Evolutionary conservation across 2,329 filamentous ascomycete species (phyloP), one percentile per base, ranked within the genome.

Genomic region (Leptographium flavum): DNA sequence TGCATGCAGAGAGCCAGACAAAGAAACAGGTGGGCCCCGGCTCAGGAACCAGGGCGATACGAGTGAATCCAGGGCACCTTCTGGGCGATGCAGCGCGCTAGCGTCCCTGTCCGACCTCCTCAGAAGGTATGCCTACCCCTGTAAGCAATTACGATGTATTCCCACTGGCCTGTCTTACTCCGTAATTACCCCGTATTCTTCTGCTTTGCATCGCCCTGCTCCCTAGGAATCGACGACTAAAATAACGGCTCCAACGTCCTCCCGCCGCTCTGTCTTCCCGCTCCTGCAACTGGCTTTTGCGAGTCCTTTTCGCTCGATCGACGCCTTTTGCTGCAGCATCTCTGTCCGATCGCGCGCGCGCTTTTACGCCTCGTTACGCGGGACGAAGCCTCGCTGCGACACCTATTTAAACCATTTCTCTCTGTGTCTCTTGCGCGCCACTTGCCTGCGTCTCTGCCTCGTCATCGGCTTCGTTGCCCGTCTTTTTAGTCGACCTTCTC

Each of bases 171-270:
- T 39, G 37, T 39, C 25, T 28, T 17, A 27, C 37, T 40, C 43
- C 37, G 43, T 45, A 45, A 45, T 45, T 45, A 45, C 43, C 42
- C 42, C 42, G 41, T 43, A 43, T 36, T 43, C 23, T 25, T 14
- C 32, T 17, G 23, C 15, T 9, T 23, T 17, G 11, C 17, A 8
- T 15, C 31, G 19, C 21, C 19, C 40, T 27, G n/a, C 41, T 13
- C 17, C n/a, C 41, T 17, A 22, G 22, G 22, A 25, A 40, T n/a
- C 21, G 41, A 43, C 21, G 46, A 36, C 25, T 27, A 33, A 21
- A 27, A 36, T 33, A 36, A 42, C 40, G 40, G 40, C 21, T 31
- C 40, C 30, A 42, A 42, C 40, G 40, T 36, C 21, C 39, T 5
- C 27, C 38, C 28, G 28, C 15, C n/a, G n/a, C 40, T 42, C 30